Evolutionary conservation across 2,329 filamentous ascomycete genomes (phyloP), one percentile per base, ranked within the genome.

Genomic region (Beauveria pseudobassiana): DNA sequence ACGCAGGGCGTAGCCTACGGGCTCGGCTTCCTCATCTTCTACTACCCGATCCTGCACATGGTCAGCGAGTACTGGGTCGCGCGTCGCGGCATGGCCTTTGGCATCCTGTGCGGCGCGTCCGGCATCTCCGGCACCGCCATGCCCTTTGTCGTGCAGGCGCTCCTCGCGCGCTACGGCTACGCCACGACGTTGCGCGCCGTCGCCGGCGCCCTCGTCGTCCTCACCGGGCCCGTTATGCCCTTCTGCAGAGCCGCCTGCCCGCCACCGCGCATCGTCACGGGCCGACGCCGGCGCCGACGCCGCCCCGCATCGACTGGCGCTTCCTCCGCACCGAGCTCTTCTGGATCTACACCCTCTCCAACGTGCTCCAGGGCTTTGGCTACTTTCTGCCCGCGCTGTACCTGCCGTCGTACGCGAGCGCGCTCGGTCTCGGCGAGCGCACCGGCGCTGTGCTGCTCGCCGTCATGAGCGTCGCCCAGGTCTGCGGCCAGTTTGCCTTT

Each of bases 361-460:
- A 77, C 45, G 66, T 81, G 1, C 67, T 82, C 9, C 80, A 83
- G 64, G 80, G 78, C 38, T 73, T 78, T n/a, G 82, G 80, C 1
- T 84, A 81, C 67, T 81, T 80, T 38, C 76, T 83, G 55, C 81
- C 81, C 3, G 74, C 79, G n/a, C 75, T 80, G 0, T 82, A 80
- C 65, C 69, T 82, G n/a, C 76, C 76, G 12, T 76, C 75, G 0
- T 82, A 79, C 64, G 79, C 79, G 3, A 65, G 73, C 3, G 72
- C 77, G 12, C 64, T 78, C 4, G 68, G 75, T 2, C 65, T 73
- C 6, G 63, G 75, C 14, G 72, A 73, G 2, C 69, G 71, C 5
- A 69, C 71, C 2, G 75, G 76, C 18, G 77, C 79, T 0, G 64
- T 82, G 1, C 72, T 83, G 59, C 72, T 84, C 3, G 77, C 79